Base-by-base conservation (phyloP, 495 filamentous ascomycete species). In the Xylaria scruposa region DNA sequence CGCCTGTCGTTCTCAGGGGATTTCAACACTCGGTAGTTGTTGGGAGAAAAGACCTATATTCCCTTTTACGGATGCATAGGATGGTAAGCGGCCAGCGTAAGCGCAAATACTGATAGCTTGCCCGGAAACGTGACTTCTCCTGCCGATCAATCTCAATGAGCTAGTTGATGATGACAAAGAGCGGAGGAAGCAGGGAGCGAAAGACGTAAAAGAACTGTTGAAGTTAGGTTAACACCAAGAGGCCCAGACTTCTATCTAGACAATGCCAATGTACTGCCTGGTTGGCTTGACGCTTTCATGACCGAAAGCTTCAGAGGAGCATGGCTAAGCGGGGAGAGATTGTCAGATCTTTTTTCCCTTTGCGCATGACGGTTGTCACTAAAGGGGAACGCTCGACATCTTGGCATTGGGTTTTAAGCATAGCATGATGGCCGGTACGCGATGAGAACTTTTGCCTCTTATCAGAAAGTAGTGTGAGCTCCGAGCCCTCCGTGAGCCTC, bases 361-460 rank as follows among this genome's bases (percentile, higher is more conserved):
- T 74, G 73, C 58, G 70, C 70, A 79, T 74, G 74, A 75, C 72
- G 70, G 38, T 76, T 70, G 33, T 77, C 61, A 65, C 75, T 70
- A 76, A 79, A 77, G 75, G 75, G 77, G 77, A 72, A 76, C 75
- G 74, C 73, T 79, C 74, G 70, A 77, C 77, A 71, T 64, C 77
- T 77, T 77, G 77, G 75, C 77, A 70, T 65, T 71, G 72, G 51
- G 56, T n/a, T 70, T 70, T 56, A 49, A 51, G 47, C 68, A 38
- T 40, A 69, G 10, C 67, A 40, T 26, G 8, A 60, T 38, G 24
- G 36, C 24, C 24, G 62, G 70, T 71, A 71, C 70, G 12, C 40
- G 40, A 31, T 1, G 31, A 71, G 38, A 29, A 71, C 70, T 26
- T 71, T 38, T 46, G 46, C 68, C 24, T 62, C 58, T 29, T 56